These are phyloP conservation scores for Chaetoscypha palmicola DNA, from an alignment of 2,329 filamentous ascomycete genomes.

Conservation along the genomic window DNA sequence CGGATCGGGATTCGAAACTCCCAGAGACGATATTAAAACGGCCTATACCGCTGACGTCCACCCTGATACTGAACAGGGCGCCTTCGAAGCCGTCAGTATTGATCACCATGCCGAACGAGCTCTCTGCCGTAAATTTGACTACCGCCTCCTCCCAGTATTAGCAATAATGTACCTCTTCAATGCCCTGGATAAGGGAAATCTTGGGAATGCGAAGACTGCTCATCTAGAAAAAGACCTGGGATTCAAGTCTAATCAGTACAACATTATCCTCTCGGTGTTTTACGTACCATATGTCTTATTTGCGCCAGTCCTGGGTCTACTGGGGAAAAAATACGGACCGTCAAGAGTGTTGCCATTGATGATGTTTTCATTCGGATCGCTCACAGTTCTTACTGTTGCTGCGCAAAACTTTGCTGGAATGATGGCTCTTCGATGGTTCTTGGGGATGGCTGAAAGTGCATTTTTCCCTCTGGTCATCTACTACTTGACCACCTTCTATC, in stretches of 20 bases:
- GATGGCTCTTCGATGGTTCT: slow-evolving; percentile 61
- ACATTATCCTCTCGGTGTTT: slow-evolving; percentile 63
- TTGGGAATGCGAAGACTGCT: slow-evolving; percentile 50
- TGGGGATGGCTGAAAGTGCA: slow-evolving; percentile 58
- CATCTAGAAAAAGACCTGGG: slow-evolving; percentile 41
- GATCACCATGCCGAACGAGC: slow-evolving; percentile 41
- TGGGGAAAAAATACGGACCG: slow-evolving; percentile 63
- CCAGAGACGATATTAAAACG: background rate
- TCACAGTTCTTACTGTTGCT: slow-evolving; percentile 43
- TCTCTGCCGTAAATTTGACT: slow-evolving; percentile 48
- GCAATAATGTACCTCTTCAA: slow-evolving; percentile 47
- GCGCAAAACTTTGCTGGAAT: slow-evolving; percentile 56
- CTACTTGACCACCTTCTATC: slow-evolving; percentile 58
- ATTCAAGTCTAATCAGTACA: slow-evolving; percentile 59
- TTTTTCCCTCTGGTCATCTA: slow-evolving; percentile 62
- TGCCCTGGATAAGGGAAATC: slow-evolving; percentile 43
- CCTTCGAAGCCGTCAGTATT: slow-evolving; percentile 19
- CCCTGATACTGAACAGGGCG: slow-evolving; percentile 12
- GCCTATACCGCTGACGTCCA: slow-evolving; percentile 2
- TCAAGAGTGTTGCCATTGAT: slow-evolving; percentile 56
- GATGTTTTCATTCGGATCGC: slow-evolving; percentile 61
- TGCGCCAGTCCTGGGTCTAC: slow-evolving; percentile 55
- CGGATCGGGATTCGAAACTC: background rate
- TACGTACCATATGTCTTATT: slow-evolving; percentile 69
- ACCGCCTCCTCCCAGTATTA: slow-evolving; percentile 46